phyloP scores from a whole-genome alignment of 2,329 filamentous ascomycete genomes.

The Colletotrichum cereale region DNA sequence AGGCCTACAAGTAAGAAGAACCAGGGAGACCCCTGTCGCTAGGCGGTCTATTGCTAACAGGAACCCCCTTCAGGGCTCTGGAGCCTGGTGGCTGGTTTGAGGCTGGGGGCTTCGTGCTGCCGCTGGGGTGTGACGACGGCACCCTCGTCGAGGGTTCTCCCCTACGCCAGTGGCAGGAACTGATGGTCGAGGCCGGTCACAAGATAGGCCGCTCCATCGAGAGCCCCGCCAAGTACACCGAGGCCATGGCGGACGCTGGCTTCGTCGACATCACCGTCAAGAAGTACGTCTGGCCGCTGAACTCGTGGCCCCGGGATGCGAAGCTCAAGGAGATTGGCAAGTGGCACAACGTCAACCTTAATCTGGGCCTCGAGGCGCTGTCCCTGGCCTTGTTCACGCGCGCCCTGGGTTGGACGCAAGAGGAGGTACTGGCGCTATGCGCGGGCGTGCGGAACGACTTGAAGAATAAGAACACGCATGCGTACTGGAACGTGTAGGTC shows the following conservation, averaged over 20 bases:
- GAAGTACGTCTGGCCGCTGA: conserved; percentile 34
- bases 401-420: conserved; percentile 43
- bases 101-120: conserved; percentile 46
- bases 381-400: conserved; percentile 48
- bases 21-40: not conserved
- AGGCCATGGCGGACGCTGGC: conserved; percentile 43
- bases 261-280: conserved; percentile 42
- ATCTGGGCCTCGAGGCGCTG: conserved; percentile 45
- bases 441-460: conserved; percentile 45
- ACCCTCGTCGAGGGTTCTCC: conserved; percentile 41
- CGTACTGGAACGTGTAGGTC: conserved; percentile 45
- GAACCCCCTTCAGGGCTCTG: conserved; percentile 38
- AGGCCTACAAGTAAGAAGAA: conserved; percentile 40
- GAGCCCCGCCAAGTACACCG: conserved; percentile 34
- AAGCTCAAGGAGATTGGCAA: conserved; percentile 34
- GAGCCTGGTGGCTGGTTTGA: conserved; percentile 51
- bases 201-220: conserved; percentile 43
- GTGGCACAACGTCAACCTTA: conserved; percentile 40
- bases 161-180: conserved; percentile 44
- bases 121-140: conserved; percentile 47
- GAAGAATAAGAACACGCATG: conserved; percentile 44
- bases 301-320: conserved; percentile 37
- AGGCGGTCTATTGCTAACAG: not conserved
- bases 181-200: conserved; percentile 44
- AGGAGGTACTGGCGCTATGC: conserved; percentile 45